A percentile compares a stretch with the other conserved stretches of the same genome.
phyloP scores from a whole-genome alignment of 2,329 filamentous ascomycete genomes.

The Incumbomyces delicatus region DNA sequence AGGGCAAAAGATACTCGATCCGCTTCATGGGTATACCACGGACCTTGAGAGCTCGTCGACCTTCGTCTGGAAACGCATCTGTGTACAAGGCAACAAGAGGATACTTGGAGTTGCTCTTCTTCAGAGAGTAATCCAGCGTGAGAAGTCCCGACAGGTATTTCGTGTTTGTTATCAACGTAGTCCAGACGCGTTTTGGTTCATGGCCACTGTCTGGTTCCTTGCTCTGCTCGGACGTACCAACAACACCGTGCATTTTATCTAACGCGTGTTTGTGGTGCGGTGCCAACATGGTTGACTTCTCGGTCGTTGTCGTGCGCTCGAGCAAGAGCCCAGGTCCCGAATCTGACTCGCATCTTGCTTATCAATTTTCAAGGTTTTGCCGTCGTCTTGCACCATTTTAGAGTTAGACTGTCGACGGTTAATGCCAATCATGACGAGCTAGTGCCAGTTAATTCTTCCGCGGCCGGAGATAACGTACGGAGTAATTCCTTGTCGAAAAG shows the following conservation, averaged over 20 bases:
- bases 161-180: conserved; percentile 75
- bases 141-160: conserved; percentile 73
- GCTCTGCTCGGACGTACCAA: not conserved
- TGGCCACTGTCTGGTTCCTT: not conserved
- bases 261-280: conserved; percentile 1
- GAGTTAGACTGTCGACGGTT: no score
- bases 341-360: not conserved
- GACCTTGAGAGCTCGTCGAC: conserved; percentile 57
- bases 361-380: no score
- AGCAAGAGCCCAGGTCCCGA: not conserved
- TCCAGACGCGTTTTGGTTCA: conserved; percentile 58
- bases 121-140: conserved; percentile 69
- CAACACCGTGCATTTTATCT: not conserved
- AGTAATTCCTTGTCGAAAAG: no score
- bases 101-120: conserved; percentile 55
- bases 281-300: not conserved
- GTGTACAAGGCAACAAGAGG: conserved; percentile 78
- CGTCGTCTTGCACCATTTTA: no score
- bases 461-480: not conserved
- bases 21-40: conserved; percentile 60
- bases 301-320: not conserved
- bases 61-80: conserved; percentile 59
- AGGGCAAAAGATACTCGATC: conserved; percentile 64
- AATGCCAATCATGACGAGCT: no score
- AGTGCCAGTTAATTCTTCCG: not conserved